Base-by-base conservation (phyloP, 1,284 basidiomycete species). In the Fomitiporia mediterranea region DNA sequence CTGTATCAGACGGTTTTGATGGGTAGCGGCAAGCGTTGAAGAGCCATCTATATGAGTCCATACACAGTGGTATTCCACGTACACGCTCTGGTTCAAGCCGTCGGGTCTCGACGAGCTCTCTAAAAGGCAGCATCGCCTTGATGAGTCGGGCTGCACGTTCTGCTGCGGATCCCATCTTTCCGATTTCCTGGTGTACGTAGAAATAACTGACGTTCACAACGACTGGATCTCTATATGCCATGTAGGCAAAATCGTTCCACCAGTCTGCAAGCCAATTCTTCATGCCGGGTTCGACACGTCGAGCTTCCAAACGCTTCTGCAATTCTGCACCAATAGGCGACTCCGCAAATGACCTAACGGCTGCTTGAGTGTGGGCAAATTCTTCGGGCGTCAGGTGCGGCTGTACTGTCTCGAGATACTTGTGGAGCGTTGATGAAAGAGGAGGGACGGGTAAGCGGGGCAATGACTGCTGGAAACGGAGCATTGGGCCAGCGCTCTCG, bases 191-290 rank as follows among this genome's bases (percentile, higher is more conserved):
- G 71, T 98, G 95, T 9, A 94, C 79, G 71, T 94, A 98, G 74
- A 90, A 99, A 76, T 99, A 99, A 77, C 87, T 93, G 65, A 97
- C 94, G 66, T 87, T 92, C 21, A 96, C 93, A 25, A 98, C 88
- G 35, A 98, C 91, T 4, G 95, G 87, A 64, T 97, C 92, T 47
- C 91, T 80, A 65, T 90, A 91, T 3, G 74, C 85, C 85, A 91
- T 88, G 68, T 91, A 91, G 23, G 94, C 95, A 7, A 72, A 81
- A 40, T 98, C 92, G 71, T 98, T 97, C 96, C 96, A 99, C 96
- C 96, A 99, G 57, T 97, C 93, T 54, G 81, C 80, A 32, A 99
- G 79, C 96, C 96, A 99, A 74, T 80, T 95, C 63, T 82, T 82
- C 51, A 73, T 71, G 13, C 69, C 69, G 0, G 80, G 76, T n/a